Conservation (phyloP, 192 early-diverging fungal genomes). For the Entophlyctis luteolus region DNA sequence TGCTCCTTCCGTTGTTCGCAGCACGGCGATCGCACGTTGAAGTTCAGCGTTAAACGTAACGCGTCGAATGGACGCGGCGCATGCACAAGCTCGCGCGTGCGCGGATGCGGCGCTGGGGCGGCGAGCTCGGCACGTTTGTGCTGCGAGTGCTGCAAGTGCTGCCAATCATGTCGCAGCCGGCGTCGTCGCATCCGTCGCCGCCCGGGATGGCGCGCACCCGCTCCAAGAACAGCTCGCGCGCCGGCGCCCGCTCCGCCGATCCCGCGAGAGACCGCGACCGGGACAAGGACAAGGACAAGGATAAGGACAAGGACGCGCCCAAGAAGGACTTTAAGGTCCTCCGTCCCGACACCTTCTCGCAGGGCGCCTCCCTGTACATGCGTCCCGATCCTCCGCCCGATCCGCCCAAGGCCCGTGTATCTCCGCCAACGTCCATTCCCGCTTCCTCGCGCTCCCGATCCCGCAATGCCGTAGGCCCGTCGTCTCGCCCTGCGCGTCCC, state of each 20-base stretch:
- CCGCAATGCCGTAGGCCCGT: background rate
- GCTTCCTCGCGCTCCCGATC: background rate
- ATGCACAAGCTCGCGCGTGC: too few relatives aligned
- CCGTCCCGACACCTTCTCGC: constrained; percentile 17
- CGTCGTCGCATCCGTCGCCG: background rate
- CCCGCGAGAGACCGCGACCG: background rate
- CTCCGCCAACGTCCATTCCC: background rate
- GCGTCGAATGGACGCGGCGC: too few relatives aligned
- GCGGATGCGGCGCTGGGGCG: too few relatives aligned
- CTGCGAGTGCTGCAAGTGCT: too few relatives aligned
- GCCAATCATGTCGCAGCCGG: too few relatives aligned
- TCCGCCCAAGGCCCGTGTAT: background rate
- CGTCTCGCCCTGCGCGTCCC: background rate
- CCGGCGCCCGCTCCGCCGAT: background rate
- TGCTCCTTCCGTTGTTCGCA: too few relatives aligned
- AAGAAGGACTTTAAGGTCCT: constrained; percentile 22
- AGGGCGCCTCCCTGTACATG: constrained; percentile 19
- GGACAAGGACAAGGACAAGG: background rate
- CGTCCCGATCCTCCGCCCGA: constrained; percentile 12
- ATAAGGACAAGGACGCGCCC: too few relatives aligned
- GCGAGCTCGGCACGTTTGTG: too few relatives aligned
- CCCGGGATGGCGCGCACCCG: background rate
- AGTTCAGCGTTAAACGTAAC: too few relatives aligned
- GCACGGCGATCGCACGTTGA: too few relatives aligned
- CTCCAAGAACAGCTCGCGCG: background rate